Base-by-base conservation (phyloP, 306 rosid species). In the Leucaena leucocephala region DNA sequence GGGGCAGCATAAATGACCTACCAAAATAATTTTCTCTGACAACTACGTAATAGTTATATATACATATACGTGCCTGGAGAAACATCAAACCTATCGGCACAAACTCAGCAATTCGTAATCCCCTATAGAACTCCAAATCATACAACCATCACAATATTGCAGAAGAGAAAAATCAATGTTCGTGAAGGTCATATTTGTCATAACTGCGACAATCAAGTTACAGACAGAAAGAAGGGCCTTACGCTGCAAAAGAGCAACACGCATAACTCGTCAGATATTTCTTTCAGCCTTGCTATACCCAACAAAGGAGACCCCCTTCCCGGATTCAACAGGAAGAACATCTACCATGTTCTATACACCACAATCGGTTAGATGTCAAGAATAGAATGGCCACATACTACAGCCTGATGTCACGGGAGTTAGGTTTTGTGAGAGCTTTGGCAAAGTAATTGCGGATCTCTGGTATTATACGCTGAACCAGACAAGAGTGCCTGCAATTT, bases 371-470 rank as follows among this genome's bases (percentile, higher is more conserved):
- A 94, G 95, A 80, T 68, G 87, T 84, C 90, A 87, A 82, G 84
- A 86, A 84, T 85, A 55, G 69, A 72, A 78, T 72, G 80, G 76
- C 80, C 8, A 81, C 81, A 52, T 70, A 54, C 88, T 95, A 95
- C 63, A 63, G 86, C 87, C 91, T 83, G 81, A 68, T 78, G 89
- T 82, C 85, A 77, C 78, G 86, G 70, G 84, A 68, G 90, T 89
- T 93, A 85, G 77, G 88, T 87, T 87, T 95, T 8, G 93, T 82
- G 84, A 95, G 93, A 57, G 92, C 90, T 82, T 90, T 93, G 9
- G 88, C 89, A 77, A 95, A 91, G 89, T 93, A 93, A 71, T 46
- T 75, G 63, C 96, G 88, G 75, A 93, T 93, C 89, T 95, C 98
- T 17, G 97, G 92, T 75, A 83, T 81, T 86, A 90, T 89, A 7